A percentile compares a stretch with the other conserved stretches of the same genome.
These are phyloP conservation scores for Pachyrhizus erosus DNA, from an alignment of 306 rosid species.

Conservation along the genomic window DNA sequence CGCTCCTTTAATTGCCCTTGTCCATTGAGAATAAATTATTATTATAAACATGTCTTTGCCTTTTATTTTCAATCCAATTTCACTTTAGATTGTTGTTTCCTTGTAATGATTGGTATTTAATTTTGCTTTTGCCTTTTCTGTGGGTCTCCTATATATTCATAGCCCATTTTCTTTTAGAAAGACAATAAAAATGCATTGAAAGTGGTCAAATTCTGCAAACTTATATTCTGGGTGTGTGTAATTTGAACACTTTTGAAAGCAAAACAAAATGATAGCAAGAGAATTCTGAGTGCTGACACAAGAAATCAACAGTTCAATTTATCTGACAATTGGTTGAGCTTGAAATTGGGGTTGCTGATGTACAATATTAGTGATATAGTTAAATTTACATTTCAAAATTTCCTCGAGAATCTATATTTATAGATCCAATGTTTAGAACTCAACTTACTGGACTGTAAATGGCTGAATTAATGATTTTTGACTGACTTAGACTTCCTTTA, in stretches of 20 bases:
- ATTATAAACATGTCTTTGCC: not conserved
- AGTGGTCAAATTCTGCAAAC: not conserved
- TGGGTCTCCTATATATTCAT: not conserved
- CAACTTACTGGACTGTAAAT: not conserved
- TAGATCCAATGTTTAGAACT: not conserved
- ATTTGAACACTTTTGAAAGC: not conserved
- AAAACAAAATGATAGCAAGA: not conserved
- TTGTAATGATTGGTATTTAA: not conserved
- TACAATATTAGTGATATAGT: not conserved
- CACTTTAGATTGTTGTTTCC: not conserved
- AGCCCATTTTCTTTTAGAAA: not conserved
- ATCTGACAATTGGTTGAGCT: not conserved
- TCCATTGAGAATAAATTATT: not conserved
- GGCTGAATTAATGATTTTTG: not conserved
- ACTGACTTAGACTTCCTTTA: not conserved
- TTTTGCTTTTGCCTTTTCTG: not conserved
- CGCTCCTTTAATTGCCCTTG: slow-evolving; percentile 3
- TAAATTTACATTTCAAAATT: no score
- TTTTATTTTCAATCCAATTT: not conserved
- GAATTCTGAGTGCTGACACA: not conserved
- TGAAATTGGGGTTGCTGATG: not conserved
- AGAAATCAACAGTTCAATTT: not conserved
- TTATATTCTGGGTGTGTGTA: not conserved
- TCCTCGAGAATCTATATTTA: not conserved
- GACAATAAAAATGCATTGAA: not conserved